Evolutionary conservation across 352 stramenopile genomes (phyloP).

Genomic region (Globisporangium paroecandrum): DNA sequence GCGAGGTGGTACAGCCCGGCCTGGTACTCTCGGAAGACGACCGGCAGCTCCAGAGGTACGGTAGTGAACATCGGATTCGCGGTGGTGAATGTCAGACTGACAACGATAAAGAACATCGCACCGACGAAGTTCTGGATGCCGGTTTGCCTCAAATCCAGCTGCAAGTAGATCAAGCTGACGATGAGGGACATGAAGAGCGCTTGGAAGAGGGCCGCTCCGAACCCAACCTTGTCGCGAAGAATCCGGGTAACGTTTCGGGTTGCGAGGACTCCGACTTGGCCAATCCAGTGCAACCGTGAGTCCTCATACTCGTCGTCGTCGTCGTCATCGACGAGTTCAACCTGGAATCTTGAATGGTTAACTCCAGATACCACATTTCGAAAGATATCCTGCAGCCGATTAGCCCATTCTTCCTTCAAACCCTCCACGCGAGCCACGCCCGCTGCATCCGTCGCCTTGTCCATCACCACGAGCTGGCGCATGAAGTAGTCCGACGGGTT

Average conservation of each 20-base stretch:
- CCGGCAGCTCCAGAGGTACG: constrained; percentile 40
- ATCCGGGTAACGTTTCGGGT: constrained; percentile 32
- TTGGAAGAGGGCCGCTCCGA: constrained; percentile 26
- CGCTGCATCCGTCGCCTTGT: constrained; percentile 35
- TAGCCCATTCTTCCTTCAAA: constrained; percentile 40
- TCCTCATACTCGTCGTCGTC: constrained; percentile 5
- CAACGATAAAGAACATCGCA: constrained; percentile 44
- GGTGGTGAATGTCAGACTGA: constrained; percentile 35
- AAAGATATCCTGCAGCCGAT: too few relatives aligned
- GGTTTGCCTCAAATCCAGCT: constrained; percentile 33
- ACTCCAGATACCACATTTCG: too few relatives aligned
- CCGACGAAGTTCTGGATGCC: constrained; percentile 45
- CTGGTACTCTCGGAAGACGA: constrained; percentile 43
- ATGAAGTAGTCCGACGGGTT: constrained; percentile 72
- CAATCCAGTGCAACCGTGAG: constrained; percentile 18
- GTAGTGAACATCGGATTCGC: constrained; percentile 32
- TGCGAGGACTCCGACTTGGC: too few relatives aligned
- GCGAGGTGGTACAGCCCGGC: constrained; percentile 31
- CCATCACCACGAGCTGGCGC: constrained; percentile 41
- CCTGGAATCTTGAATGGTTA: too few relatives aligned
- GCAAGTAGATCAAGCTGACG: constrained; percentile 43
- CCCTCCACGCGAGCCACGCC: constrained; percentile 21
- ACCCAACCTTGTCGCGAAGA: constrained; percentile 29
- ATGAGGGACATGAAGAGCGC: constrained; percentile 38
- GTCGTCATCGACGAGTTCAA: too few relatives aligned